Percentiles rank a stretch among this genome's conserved stretches.
phyloP scores from a whole-genome alignment of 805 yeast species.

The Barnettozyma populi region DNA sequence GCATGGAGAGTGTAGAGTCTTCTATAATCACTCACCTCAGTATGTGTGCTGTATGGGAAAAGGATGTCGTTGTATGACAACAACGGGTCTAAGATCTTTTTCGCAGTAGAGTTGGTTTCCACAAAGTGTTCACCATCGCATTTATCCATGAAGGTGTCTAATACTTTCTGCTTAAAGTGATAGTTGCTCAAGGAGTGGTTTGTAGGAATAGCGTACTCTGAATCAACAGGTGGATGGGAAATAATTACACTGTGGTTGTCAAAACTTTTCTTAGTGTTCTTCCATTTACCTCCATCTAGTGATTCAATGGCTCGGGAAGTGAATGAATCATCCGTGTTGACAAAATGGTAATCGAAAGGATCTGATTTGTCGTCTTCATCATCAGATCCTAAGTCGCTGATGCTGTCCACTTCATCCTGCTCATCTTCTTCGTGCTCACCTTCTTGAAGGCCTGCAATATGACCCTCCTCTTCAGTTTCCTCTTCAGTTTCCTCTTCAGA shows the following conservation, averaged over 20 bases:
- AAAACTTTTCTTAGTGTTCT: constrained; percentile 19
- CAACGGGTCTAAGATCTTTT: constrained; percentile 54
- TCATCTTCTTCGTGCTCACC: constrained; percentile 20
- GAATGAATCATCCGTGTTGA: constrained; percentile 32
- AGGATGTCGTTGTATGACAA: constrained; percentile 68
- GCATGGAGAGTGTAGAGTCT: constrained; percentile 65
- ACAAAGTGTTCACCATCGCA: constrained; percentile 18
- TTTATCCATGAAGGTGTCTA: constrained; percentile 22
- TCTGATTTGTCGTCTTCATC: constrained; percentile 45
- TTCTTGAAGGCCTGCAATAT: constrained; percentile 18
- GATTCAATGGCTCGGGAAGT: constrained; percentile 34
- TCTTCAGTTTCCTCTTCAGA: constrained; percentile 30
- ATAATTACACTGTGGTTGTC: constrained; percentile 16
- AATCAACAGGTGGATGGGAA: constrained; percentile 25
- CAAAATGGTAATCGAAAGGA: constrained; percentile 77
- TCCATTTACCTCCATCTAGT: constrained; percentile 23
- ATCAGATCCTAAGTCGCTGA: constrained; percentile 21
- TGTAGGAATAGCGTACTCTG: constrained; percentile 15
- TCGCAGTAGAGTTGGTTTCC: constrained; percentile 39
- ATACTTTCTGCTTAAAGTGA: constrained; percentile 42
- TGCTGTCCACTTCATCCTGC: constrained; percentile 27
- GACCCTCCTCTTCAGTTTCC: constrained; percentile 26
- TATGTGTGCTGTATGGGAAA: constrained; percentile 47
- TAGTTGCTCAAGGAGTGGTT: constrained; percentile 28
- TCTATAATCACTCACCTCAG: constrained; percentile 49